Percentiles rank a stretch among this genome's conserved stretches.
Conservation (phyloP, 2,329 filamentous ascomycete species). For the Alternaria ethzedia region DNA sequence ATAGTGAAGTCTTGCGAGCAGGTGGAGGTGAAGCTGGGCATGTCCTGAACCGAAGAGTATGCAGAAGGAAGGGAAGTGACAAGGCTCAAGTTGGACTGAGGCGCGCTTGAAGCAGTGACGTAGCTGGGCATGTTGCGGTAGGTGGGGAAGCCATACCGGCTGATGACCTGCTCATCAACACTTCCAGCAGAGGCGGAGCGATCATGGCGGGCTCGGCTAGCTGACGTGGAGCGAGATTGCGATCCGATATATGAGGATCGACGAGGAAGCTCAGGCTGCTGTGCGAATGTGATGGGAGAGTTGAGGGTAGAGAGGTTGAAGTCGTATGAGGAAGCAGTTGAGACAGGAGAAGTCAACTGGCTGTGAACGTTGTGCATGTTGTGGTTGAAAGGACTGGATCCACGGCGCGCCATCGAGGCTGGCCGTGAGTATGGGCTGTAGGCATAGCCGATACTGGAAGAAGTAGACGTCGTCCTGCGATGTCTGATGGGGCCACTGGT, state of each 20-base stretch:
- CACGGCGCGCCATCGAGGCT: conserved; percentile 53
- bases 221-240: conserved; percentile 66
- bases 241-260: conserved; percentile 48
- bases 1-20: conserved; percentile 41
- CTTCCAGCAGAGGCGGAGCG: conserved; percentile 71
- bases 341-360: conserved; percentile 54
- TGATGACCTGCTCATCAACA: conserved; percentile 70
- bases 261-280: conserved; percentile 33
- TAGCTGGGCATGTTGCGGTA: conserved; percentile 76
- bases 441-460: conserved; percentile 48
- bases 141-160: conserved; percentile 80
- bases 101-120: conserved; percentile 50
- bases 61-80: conserved; percentile 48
- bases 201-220: conserved; percentile 52
- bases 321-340: conserved; percentile 49
- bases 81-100: conserved; percentile 47
- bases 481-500: conserved; percentile 63
- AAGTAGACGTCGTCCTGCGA: conserved; percentile 61
- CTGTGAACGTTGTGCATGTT: conserved; percentile 40
- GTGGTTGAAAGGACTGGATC: conserved; percentile 53
- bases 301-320: conserved; percentile 59
- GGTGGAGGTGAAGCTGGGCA: conserved; percentile 38
- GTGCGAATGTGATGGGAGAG: conserved; percentile 65
- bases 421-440: conserved; percentile 60
- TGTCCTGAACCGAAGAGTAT: conserved; percentile 43